These are phyloP conservation scores for Fusarium palustre DNA, from an alignment of 2,329 filamentous ascomycete genomes.

Conservation along the genomic window DNA sequence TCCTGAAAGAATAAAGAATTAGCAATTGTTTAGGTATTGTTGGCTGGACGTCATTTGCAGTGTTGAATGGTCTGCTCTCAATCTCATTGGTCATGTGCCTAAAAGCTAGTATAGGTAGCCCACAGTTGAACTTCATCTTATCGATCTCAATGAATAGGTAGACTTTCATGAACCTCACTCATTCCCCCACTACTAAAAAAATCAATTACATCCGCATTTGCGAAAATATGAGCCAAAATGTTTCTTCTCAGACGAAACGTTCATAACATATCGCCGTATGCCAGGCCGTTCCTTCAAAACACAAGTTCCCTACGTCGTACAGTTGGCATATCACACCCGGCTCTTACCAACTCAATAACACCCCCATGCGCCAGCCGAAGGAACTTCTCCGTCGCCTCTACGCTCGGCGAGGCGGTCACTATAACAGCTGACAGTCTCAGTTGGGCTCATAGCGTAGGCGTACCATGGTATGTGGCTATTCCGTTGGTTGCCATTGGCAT, in stretches of 20 bases:
- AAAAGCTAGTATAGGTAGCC: slow-evolving; percentile 15
- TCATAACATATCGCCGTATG: slow-evolving; percentile 23
- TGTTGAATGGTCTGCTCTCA: slow-evolving; percentile 10
- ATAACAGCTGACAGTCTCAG: slow-evolving; percentile 58
- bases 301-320: slow-evolving; percentile 12
- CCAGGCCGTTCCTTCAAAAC: slow-evolving; percentile 19
- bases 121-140: slow-evolving; percentile 27
- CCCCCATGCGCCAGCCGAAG: slow-evolving; percentile 38
- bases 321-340: slow-evolving; percentile 7
- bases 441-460: slow-evolving; percentile 57
- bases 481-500: slow-evolving; percentile 63
- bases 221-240: slow-evolving; percentile 34
- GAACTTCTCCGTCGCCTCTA: slow-evolving; percentile 51
- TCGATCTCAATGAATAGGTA: neutral
- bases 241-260: slow-evolving; percentile 30
- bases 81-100: slow-evolving; percentile 31
- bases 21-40: neutral
- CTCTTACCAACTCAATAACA: slow-evolving; percentile 6
- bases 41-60: slow-evolving; percentile 31
- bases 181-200: slow-evolving; percentile 4
- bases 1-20: neutral
- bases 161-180: slow-evolving; percentile 14
- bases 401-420: slow-evolving; percentile 52
- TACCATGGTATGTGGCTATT: slow-evolving; percentile 67
- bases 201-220: slow-evolving; percentile 5